Conservation (phyloP, 1,284 basidiomycete genomes). For the Ustilago hordei region DNA sequence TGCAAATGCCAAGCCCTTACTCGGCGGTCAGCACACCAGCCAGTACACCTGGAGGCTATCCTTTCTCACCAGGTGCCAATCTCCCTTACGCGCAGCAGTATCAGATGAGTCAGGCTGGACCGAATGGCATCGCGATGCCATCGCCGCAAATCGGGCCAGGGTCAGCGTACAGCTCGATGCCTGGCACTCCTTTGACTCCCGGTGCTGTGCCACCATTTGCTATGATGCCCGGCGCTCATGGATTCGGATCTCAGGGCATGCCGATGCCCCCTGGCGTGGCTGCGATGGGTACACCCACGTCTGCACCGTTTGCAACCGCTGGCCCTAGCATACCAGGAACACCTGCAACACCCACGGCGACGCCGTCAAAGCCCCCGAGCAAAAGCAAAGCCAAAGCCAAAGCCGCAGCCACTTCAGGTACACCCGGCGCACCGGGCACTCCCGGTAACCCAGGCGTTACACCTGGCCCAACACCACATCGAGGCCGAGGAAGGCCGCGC, state of each 20-base stretch:
- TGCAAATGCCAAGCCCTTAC: constrained; percentile 18
- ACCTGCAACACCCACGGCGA: constrained; percentile 31
- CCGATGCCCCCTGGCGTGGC: constrained; percentile 17
- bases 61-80: constrained; percentile 25
- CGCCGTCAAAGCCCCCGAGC: constrained; percentile 25
- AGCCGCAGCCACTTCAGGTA: constrained; percentile 13
- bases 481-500: constrained; percentile 49
- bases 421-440: constrained; percentile 27
- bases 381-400: constrained; percentile 35
- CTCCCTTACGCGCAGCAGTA: constrained; percentile 11
- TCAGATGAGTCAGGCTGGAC: constrained; percentile 12
- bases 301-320: constrained; percentile 17
- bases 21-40: constrained; percentile 26
- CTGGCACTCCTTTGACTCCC: constrained; percentile 12
- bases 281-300: constrained; percentile 12
- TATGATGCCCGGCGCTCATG: constrained; percentile 9
- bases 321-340: constrained; percentile 18
- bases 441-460: constrained; percentile 34
- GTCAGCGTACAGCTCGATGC: constrained; percentile 20
- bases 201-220: constrained; percentile 16
- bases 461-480: constrained; percentile 38
- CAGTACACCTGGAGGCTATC: constrained; percentile 28
- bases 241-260: constrained; percentile 12
- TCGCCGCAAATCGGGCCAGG: constrained; percentile 15
- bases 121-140: constrained; percentile 25